Conservation (phyloP, 2,329 filamentous ascomycete genomes). For the Tolypocladium ophioglossoides region DNA sequence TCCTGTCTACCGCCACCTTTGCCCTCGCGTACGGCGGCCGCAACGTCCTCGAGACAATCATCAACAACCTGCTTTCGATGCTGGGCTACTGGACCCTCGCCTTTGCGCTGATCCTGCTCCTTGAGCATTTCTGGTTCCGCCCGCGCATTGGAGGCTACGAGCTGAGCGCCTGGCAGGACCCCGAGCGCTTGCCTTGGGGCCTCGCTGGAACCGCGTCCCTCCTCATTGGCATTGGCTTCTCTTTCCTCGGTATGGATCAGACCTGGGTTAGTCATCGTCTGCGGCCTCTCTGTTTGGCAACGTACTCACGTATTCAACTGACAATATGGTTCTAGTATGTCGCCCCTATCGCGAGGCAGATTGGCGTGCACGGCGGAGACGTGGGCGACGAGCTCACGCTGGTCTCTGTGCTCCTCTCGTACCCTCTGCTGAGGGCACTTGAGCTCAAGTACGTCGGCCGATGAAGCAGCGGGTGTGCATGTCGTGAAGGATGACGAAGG, state of each 20-base stretch:
- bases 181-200: neutral
- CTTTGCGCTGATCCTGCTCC: neutral
- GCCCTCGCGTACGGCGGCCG: conserved; percentile 10
- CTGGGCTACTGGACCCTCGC: conserved; percentile 2
- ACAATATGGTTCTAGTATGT: neutral
- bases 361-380: conserved; percentile 4
- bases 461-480: neutral
- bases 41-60: conserved; percentile 9
- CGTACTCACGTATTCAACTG: neutral
- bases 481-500: neutral
- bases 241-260: conserved; percentile 10
- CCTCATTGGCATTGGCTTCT: conserved; percentile 1
- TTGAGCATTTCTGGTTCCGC: neutral
- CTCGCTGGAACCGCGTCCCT: neutral
- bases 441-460: conserved; percentile 3
- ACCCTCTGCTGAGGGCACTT: conserved; percentile 1
- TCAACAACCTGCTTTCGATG: conserved; percentile 10
- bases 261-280: conserved; percentile 5
- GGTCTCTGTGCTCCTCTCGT: neutral
- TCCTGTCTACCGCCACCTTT: conserved; percentile 8
- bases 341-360: conserved; percentile 2
- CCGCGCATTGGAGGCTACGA: neutral
- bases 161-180: neutral
- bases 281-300: neutral
- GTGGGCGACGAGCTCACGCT: conserved; percentile 4